Conservation (phyloP, 495 filamentous ascomycete genomes). For the Thermochaetoides thermophila region DNA sequence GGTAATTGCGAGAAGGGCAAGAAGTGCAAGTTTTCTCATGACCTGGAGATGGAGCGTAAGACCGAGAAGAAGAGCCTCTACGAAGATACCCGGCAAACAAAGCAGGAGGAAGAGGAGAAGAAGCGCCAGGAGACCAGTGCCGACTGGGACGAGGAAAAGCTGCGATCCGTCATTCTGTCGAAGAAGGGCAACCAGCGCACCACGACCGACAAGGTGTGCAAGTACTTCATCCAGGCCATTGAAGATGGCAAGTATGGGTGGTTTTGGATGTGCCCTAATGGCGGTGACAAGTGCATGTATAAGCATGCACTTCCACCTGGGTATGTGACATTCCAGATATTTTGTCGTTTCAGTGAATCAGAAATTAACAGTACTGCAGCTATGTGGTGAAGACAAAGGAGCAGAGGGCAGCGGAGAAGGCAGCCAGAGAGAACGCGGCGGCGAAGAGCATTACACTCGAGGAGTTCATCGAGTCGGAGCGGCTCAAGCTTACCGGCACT, state of each 20-base stretch:
- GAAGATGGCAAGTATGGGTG: slow-evolving; percentile 98
- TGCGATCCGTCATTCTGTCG: slow-evolving; percentile 75
- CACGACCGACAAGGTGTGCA: slow-evolving; percentile 97
- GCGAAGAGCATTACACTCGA: slow-evolving; percentile 89
- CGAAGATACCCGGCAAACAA: slow-evolving; percentile 69
- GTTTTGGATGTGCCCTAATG: slow-evolving; percentile 98
- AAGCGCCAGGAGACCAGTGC: slow-evolving; percentile 90
- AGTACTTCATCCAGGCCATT: slow-evolving; percentile 94
- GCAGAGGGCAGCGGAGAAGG: slow-evolving; percentile 90
- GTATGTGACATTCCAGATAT: slow-evolving; percentile 32
- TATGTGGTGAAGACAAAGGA: slow-evolving; percentile 98
- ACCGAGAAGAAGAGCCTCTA: slow-evolving; percentile 84
- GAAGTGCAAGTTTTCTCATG: slow-evolving; percentile 97
- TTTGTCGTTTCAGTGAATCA: slow-evolving; percentile 2
- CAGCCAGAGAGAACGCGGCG: slow-evolving; percentile 91
- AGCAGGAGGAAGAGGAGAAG: slow-evolving; percentile 55
- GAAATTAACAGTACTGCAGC: slow-evolving; percentile 30
- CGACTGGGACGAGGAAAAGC: slow-evolving; percentile 94
- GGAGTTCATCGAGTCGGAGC: slow-evolving; percentile 90
- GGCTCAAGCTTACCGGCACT: slow-evolving; percentile 79
- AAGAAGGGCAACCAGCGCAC: slow-evolving; percentile 97
- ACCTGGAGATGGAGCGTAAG: slow-evolving; percentile 78
- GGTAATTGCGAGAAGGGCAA: slow-evolving; percentile 93
- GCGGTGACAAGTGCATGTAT: slow-evolving; percentile 97
- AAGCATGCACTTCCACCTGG: slow-evolving; percentile 88